Conservation (phyloP, 805 yeast species). For the Myxozyma monticola region DNA sequence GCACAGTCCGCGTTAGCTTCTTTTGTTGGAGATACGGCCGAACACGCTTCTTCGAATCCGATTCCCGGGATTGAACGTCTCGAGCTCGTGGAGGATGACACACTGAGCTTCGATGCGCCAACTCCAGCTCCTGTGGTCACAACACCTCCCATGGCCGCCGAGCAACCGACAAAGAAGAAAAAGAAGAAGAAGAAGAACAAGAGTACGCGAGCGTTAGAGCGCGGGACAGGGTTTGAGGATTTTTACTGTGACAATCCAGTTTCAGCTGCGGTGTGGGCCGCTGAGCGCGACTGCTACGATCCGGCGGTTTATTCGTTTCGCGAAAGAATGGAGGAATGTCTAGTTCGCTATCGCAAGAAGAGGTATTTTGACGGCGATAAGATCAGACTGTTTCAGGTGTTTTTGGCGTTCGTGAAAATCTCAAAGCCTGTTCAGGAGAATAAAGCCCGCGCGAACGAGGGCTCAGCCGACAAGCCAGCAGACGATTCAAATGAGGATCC, state of each 20-base stretch:
- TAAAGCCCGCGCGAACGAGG: not conserved
- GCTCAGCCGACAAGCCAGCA: not conserved
- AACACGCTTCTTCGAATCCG: not conserved
- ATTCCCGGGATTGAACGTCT: not conserved
- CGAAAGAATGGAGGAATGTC: slow-evolving; percentile 3
- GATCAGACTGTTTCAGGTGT: slow-evolving; percentile 1
- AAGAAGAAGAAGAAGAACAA: slow-evolving; percentile 9
- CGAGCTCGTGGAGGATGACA: not conserved
- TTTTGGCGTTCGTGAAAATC: slow-evolving; percentile 3
- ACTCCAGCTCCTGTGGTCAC: not conserved
- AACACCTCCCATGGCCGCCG: not conserved
- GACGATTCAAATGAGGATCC: too few species aligned
- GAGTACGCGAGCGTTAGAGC: not conserved
- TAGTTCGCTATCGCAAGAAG: not conserved
- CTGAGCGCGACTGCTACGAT: slow-evolving; percentile 2
- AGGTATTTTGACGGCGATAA: slow-evolving; percentile 6
- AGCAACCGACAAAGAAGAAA: not conserved
- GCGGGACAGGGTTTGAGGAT: slow-evolving; percentile 13
- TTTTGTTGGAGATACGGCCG: not conserved
- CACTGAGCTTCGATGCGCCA: not conserved
- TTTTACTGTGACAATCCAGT: slow-evolving; percentile 10
- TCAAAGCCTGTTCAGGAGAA: not conserved
- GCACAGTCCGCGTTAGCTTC: not conserved
- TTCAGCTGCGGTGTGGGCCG: slow-evolving; percentile 3
- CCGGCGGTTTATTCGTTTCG: not conserved